phyloP scores from a whole-genome alignment of 1,284 basidiomycete species.

The Fomitopsis palustris region DNA sequence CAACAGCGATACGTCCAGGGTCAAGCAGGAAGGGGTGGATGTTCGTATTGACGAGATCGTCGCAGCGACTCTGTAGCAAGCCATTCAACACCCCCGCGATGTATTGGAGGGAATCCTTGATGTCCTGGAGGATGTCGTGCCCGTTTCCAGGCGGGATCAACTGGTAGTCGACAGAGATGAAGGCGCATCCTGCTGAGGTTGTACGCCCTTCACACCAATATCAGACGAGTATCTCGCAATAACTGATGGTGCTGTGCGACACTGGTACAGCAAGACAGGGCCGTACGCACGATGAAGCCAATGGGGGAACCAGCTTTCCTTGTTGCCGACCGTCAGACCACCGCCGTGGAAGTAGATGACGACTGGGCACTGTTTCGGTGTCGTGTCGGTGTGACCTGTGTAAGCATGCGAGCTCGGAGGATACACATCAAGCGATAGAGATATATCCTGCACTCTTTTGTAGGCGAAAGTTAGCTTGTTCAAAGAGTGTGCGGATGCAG shows the following conservation, averaged over 20 bases:
- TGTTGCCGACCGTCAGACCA: conserved; percentile 55
- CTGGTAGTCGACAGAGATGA: conserved; percentile 60
- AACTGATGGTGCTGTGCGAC: neutral
- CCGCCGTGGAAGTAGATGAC: conserved; percentile 66
- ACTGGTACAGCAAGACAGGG: neutral
- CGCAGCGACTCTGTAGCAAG: conserved; percentile 1
- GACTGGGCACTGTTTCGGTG: conserved; percentile 34
- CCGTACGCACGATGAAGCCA: conserved; percentile 54
- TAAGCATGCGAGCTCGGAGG: conserved; percentile 8
- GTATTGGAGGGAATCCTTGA: conserved; percentile 51
- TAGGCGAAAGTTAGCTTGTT: conserved; percentile 13
- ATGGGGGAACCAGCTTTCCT: conserved; percentile 54
- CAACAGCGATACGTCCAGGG: conserved; percentile 42
- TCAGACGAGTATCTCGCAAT: neutral
- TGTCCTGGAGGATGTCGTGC: conserved; percentile 52
- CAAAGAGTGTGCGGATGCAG: neutral
- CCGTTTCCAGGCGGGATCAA: conserved; percentile 56
- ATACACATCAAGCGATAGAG: conserved; percentile 21
- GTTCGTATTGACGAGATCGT: neutral
- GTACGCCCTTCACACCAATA: conserved; percentile 37
- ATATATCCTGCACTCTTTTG: conserved; percentile 13
- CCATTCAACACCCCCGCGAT: conserved; percentile 30
- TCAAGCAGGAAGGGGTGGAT: conserved; percentile 32
- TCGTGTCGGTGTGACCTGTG: neutral
- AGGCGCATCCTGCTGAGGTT: conserved; percentile 42